These are phyloP conservation scores for Podospora fimiseda DNA, from an alignment of 495 filamentous ascomycete genomes.

Conservation along the genomic window DNA sequence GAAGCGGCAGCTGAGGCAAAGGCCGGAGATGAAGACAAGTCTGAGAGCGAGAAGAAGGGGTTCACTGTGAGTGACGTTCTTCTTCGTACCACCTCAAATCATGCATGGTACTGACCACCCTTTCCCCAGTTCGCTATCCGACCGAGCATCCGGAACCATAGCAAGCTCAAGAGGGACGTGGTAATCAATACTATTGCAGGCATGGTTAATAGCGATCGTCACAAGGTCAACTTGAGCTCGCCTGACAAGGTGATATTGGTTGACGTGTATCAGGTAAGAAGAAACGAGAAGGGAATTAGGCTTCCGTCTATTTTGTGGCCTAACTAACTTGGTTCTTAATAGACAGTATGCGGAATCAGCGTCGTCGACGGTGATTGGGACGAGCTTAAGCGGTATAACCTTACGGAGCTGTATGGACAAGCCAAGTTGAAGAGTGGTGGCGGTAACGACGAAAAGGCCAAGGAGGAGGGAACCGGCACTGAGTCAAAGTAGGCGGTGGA, in stretches of 20 bases:
- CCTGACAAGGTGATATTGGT: constrained; percentile 84
- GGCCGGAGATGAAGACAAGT: constrained; percentile 32
- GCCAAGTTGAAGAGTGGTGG: constrained; percentile 17
- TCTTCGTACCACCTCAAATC: neutral
- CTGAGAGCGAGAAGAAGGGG: constrained; percentile 10
- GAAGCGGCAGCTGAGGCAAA: neutral
- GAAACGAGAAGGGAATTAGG: neutral
- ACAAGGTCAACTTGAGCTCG: constrained; percentile 75
- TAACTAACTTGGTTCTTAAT: neutral
- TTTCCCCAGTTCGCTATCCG: constrained; percentile 77
- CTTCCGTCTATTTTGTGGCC: neutral
- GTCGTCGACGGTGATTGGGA: constrained; percentile 49
- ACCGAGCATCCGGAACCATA: constrained; percentile 73
- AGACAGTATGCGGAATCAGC: constrained; percentile 42
- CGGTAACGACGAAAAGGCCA: neutral
- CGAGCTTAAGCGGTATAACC: constrained; percentile 41
- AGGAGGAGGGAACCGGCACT: constrained; percentile 1
- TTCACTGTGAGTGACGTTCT: constrained; percentile 12
- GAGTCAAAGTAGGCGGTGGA: no score
- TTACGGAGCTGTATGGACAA: constrained; percentile 39
- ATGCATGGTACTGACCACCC: neutral
- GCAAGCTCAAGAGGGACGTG: constrained; percentile 60
- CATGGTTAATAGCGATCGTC: constrained; percentile 47
- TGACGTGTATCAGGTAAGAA: constrained; percentile 77
- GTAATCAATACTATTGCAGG: constrained; percentile 75